Percentiles rank a stretch among this genome's conserved stretches.
Evolutionary conservation across 73 alveolate species (phyloP).

Genomic region (Paramecium octaurelia): DNA sequence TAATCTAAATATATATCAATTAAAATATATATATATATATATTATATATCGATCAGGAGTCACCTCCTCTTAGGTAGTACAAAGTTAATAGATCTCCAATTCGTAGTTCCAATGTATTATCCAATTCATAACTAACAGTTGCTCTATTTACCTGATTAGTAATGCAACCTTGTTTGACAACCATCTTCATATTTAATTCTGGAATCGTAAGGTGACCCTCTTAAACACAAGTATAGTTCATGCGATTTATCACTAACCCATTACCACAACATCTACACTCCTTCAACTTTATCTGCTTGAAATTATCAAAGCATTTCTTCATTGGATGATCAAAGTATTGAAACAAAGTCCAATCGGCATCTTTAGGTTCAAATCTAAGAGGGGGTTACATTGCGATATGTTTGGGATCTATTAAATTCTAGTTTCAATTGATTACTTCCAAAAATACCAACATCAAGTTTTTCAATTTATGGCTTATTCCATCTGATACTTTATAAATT

Average conservation of each 20-base stretch:
- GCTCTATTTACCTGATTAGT: not conserved
- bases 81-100: not conserved
- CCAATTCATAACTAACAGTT: not conserved
- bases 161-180: not conserved
- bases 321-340: constrained; percentile 13
- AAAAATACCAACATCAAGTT: not conserved
- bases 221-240: not conserved
- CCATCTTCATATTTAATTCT: not conserved
- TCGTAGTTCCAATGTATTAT: not conserved
- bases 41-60: not conserved
- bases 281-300: not conserved
- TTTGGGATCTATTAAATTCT: not conserved
- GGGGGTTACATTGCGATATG: constrained; percentile 17
- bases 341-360: not conserved
- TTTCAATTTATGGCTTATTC: not conserved
- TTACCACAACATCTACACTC: constrained; percentile 24
- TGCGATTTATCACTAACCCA: not conserved
- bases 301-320: constrained; percentile 25
- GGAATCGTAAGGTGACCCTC: not conserved
- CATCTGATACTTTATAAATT: not conserved
- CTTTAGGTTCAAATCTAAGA: not conserved
- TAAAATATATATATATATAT: not conserved
- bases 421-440: not conserved
- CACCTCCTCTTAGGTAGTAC: constrained; percentile 20
- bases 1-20: not conserved